A percentile compares a stretch with the other conserved stretches of the same genome.
Conservation (phyloP, 768 basidiomycete genomes). For the Boletus edulis region DNA sequence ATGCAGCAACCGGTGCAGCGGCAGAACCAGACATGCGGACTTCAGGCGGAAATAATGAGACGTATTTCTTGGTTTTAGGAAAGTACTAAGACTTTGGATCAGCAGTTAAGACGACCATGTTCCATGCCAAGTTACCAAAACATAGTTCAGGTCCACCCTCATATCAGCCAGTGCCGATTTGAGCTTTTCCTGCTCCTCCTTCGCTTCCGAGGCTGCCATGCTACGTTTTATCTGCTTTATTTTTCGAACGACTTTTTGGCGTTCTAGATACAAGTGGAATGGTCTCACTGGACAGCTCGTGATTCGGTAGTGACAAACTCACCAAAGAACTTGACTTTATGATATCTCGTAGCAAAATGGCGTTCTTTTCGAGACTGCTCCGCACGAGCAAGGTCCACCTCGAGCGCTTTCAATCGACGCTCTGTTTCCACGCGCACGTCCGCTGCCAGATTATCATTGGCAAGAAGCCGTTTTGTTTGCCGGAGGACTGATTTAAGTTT, state of each 20-base stretch:
- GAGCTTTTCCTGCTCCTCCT: conserved; percentile 40
- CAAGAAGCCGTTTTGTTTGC: conserved; percentile 78
- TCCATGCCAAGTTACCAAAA: conserved; percentile 52
- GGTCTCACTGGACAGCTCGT: neutral
- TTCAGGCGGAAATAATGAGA: conserved; percentile 84
- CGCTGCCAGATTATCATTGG: conserved; percentile 85
- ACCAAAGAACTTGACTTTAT: conserved; percentile 96
- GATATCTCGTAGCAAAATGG: conserved; percentile 73
- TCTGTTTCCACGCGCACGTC: conserved; percentile 81
- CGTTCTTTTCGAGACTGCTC: conserved; percentile 67
- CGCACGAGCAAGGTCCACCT: conserved; percentile 67
- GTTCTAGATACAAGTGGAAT: conserved; percentile 48
- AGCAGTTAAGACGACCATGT: neutral
- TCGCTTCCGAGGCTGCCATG: conserved; percentile 36
- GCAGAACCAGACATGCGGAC: conserved; percentile 27
- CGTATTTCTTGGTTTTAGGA: conserved; percentile 83
- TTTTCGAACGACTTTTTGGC: conserved; percentile 81
- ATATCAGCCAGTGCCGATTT: conserved; percentile 54
- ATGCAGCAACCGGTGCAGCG: conserved; percentile 3
- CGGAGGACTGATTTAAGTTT: conserved; percentile 84
- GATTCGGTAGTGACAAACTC: conserved; percentile 15
- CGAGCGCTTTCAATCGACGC: conserved; percentile 69
- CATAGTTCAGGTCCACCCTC: conserved; percentile 89
- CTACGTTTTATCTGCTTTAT: conserved; percentile 66
- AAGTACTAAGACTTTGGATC: conserved; percentile 55